Conservation (phyloP, 129 eudicot species). For the Escallonia herrerae region DNA sequence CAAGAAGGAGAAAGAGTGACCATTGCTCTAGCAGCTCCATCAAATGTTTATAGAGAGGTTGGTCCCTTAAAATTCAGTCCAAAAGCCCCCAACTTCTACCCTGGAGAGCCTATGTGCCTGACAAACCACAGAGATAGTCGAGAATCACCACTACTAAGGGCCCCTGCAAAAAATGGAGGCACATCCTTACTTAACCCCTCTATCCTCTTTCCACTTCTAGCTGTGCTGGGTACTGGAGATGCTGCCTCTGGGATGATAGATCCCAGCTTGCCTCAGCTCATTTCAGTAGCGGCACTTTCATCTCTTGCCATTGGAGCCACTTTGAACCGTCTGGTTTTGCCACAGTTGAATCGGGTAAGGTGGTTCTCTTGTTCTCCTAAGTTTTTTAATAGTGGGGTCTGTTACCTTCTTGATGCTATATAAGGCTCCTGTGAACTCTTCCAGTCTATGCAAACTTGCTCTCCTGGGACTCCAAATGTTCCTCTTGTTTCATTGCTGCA, state of each 20-base stretch:
- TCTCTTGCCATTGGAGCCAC: conserved; percentile 82
- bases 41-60: conserved; percentile 61
- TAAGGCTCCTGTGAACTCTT: background rate
- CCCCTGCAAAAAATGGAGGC: conserved; percentile 56
- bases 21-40: conserved; percentile 89
- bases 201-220: conserved; percentile 59
- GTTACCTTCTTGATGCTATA: background rate
- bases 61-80: conserved; percentile 89
- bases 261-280: conserved; percentile 82
- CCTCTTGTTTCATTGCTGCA: background rate
- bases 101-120: conserved; percentile 88
- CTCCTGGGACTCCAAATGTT: background rate
- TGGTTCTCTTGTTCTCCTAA: background rate
- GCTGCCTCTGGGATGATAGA: conserved; percentile 83
- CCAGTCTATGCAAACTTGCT: background rate
- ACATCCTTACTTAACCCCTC: conserved; percentile 61
- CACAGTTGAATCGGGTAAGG: conserved; percentile 73
- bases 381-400: background rate
- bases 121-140: conserved; percentile 80
- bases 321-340: conserved; percentile 58
- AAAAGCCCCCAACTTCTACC: conserved; percentile 65
- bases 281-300: conserved; percentile 65
- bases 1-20: conserved; percentile 95
- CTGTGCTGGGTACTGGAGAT: conserved; percentile 73
- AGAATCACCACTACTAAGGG: conserved; percentile 73